Percentiles rank a stretch among this genome's conserved stretches.
Conservation (phyloP, 306 rosid species). For the Trifolium pratense region DNA sequence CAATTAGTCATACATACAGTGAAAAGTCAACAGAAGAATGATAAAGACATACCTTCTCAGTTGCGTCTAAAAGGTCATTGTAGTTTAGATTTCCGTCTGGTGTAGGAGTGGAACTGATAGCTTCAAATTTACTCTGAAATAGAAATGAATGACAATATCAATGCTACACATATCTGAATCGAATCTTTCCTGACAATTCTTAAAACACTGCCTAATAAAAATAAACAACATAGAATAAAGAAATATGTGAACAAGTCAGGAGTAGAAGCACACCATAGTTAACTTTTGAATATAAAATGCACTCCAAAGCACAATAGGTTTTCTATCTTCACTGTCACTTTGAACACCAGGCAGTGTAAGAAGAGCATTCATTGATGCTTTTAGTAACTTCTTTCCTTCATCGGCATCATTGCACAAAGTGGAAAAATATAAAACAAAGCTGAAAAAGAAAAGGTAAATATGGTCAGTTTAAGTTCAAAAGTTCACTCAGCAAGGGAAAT, state of each 20-base stretch:
- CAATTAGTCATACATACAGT: constrained; percentile 10
- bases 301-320: constrained; percentile 77
- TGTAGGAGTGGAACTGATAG: constrained; percentile 61
- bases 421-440: constrained; percentile 79
- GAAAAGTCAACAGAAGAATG: constrained; percentile 5
- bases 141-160: constrained; percentile 12
- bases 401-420: constrained; percentile 67
- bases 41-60: constrained; percentile 55
- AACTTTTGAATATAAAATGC: constrained; percentile 76
- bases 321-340: constrained; percentile 54
- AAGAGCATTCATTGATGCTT: constrained; percentile 68
- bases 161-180: constrained; percentile 30
- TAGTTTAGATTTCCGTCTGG: constrained; percentile 85
- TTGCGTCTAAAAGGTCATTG: constrained; percentile 57
- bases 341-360: constrained; percentile 53
- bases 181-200: not conserved
- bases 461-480: constrained; percentile 42
- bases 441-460: constrained; percentile 46
- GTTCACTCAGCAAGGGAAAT: constrained; percentile 25
- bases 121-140: constrained; percentile 67
- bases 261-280: constrained; percentile 57
- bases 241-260: constrained; percentile 13
- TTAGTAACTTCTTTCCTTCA: constrained; percentile 69
- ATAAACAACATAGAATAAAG: constrained; percentile 12
- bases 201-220: constrained; percentile 34